Percentiles rank a stretch among this genome's conserved stretches.
Conservation (phyloP, 2,329 filamentous ascomycete species). For the Pestalotiopsis fici region DNA sequence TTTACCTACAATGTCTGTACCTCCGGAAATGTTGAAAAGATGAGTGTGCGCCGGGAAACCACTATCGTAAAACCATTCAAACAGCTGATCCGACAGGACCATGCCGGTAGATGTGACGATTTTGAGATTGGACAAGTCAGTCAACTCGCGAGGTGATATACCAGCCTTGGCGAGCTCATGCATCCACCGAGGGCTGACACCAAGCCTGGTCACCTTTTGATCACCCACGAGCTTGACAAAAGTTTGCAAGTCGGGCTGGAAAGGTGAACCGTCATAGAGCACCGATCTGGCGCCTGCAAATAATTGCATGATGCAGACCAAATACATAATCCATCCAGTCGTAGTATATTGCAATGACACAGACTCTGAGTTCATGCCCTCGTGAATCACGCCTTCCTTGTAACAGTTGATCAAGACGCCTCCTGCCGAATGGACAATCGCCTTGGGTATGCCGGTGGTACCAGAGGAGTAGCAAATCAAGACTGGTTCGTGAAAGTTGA, state of each 20-base stretch:
- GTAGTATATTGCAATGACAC: constrained; percentile 60
- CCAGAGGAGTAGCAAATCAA: constrained; percentile 79
- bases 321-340: constrained; percentile 90
- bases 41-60: constrained; percentile 70
- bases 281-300: constrained; percentile 62
- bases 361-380: constrained; percentile 37
- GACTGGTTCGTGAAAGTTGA: constrained; percentile 74
- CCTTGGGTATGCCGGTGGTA: constrained; percentile 82
- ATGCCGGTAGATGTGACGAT: constrained; percentile 76
- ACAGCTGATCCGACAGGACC: constrained; percentile 75
- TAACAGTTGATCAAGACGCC: constrained; percentile 55
- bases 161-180: constrained; percentile 68
- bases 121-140: constrained; percentile 62
- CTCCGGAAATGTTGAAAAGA: constrained; percentile 73
- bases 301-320: constrained; percentile 60
- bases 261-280: constrained; percentile 84
- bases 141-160: constrained; percentile 61
- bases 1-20: constrained; percentile 69
- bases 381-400: constrained; percentile 62
- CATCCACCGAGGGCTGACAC: constrained; percentile 76
- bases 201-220: constrained; percentile 70
- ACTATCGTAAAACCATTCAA: constrained; percentile 76
- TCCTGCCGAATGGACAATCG: constrained; percentile 78
- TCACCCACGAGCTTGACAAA: constrained; percentile 65
- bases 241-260: constrained; percentile 65